phyloP scores from a whole-genome alignment of 148 eudicot genomes.

The Hydrangea macrophylla region DNA sequence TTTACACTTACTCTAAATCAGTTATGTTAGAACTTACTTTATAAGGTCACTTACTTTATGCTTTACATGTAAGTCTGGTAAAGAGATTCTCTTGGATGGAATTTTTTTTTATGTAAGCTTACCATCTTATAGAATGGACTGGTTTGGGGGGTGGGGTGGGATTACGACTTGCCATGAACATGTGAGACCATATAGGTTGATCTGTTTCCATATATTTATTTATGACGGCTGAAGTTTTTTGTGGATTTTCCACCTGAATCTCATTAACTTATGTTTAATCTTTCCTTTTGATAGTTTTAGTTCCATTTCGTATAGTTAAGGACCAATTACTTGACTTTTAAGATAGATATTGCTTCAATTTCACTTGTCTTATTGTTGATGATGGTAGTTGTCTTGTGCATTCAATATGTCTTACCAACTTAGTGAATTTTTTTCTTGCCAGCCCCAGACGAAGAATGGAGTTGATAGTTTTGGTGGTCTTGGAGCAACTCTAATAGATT shows the following conservation, averaged over 20 bases:
- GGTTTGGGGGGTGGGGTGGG: too few species aligned
- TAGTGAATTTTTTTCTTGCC: slow-evolving; percentile 24
- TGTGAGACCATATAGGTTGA: too few species aligned
- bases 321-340: neutral
- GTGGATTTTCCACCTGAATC: neutral
- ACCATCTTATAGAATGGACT: too few species aligned
- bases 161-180: too few species aligned
- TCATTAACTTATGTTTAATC: too few species aligned
- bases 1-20: too few species aligned
- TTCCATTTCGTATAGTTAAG: neutral
- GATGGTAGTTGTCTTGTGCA: neutral
- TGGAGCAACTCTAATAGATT: slow-evolving; percentile 91
- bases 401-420: slow-evolving; percentile 1
- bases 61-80: too few species aligned
- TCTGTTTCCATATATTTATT: neutral
- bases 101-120: too few species aligned
- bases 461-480: slow-evolving; percentile 99
- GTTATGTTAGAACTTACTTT: too few species aligned
- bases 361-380: neutral
- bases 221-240: neutral
- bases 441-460: slow-evolving; percentile 92
- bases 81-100: too few species aligned
- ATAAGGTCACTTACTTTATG: too few species aligned
- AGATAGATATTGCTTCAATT: neutral
- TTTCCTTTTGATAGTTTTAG: neutral